A percentile compares a stretch with the other conserved stretches of the same genome.
Evolutionary conservation across 1,284 basidiomycete species (phyloP).

Genomic region (Nidula niveotomentosa): DNA sequence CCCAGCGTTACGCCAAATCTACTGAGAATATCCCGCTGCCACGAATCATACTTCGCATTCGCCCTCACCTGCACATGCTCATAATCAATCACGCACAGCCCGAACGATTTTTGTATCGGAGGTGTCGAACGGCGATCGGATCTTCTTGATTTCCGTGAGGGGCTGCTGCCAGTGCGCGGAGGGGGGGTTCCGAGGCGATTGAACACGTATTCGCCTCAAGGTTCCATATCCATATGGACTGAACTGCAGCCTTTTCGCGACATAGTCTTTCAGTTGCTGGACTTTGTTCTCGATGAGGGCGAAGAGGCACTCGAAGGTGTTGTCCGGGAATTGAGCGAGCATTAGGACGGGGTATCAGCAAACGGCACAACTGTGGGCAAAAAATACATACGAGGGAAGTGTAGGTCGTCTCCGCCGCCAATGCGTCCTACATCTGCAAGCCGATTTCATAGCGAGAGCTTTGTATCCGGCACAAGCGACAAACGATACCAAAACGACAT

Average conservation of each 20-base stretch:
- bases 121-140: slow-evolving; percentile 95
- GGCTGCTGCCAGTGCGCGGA: slow-evolving; percentile 93
- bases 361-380: background rate
- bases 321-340: slow-evolving; percentile 77
- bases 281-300: slow-evolving; percentile 88
- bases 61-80: slow-evolving; percentile 97
- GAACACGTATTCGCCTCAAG: slow-evolving; percentile 97
- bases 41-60: slow-evolving; percentile 97
- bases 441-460: slow-evolving; percentile 97
- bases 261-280: slow-evolving; percentile 85
- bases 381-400: slow-evolving; percentile 68
- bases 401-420: slow-evolving; percentile 72
- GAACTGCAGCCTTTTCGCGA: slow-evolving; percentile 98
- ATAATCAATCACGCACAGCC: slow-evolving; percentile 94
- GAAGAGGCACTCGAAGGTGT: slow-evolving; percentile 83
- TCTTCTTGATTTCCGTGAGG: slow-evolving; percentile 94
- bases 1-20: slow-evolving; percentile 93
- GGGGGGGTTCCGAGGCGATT: slow-evolving; percentile 92
- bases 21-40: slow-evolving; percentile 94
- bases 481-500: slow-evolving; percentile 69
- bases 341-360: slow-evolving; percentile 23
- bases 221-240: slow-evolving; percentile 99
- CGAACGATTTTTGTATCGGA: slow-evolving; percentile 92
- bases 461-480: slow-evolving; percentile 84
- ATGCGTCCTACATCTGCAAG: slow-evolving; percentile 76